phyloP scores from a whole-genome alignment of 495 filamentous ascomycete species.

The Lentithecium fluviatile region DNA sequence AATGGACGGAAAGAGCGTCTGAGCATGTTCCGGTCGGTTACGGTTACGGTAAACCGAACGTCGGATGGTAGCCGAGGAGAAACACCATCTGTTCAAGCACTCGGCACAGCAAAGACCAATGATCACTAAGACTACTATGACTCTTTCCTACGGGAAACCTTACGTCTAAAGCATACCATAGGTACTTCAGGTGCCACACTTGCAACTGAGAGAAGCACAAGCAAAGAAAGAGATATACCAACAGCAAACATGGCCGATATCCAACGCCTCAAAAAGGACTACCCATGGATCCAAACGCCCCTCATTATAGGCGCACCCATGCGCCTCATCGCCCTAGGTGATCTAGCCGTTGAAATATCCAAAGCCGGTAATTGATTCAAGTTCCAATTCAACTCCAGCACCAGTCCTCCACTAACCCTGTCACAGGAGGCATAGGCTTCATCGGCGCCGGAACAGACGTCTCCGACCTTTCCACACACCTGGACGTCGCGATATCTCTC shows the following conservation, averaged over 20 bases:
- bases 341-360: slow-evolving; percentile 58
- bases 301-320: slow-evolving; percentile 71
- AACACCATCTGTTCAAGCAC: too few species aligned
- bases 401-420: not conserved
- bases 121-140: too few species aligned
- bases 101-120: too few species aligned
- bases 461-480: slow-evolving; percentile 30
- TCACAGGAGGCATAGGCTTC: slow-evolving; percentile 47
- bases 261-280: slow-evolving; percentile 42
- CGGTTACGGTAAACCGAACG: too few species aligned
- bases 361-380: slow-evolving; percentile 50
- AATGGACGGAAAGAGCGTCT: too few species aligned
- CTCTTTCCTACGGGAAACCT: too few species aligned
- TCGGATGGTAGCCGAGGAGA: too few species aligned
- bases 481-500: slow-evolving; percentile 36
- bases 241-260: slow-evolving; percentile 20
- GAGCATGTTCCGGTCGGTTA: too few species aligned
- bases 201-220: too few species aligned
- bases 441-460: slow-evolving; percentile 42
- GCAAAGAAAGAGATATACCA: not conserved
- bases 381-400: not conserved
- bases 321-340: slow-evolving; percentile 63
- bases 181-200: too few species aligned
- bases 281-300: slow-evolving; percentile 64
- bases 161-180: too few species aligned